phyloP scores from a whole-genome alignment of 441 rosid genomes.

The Adansonia rubrostipa region DNA sequence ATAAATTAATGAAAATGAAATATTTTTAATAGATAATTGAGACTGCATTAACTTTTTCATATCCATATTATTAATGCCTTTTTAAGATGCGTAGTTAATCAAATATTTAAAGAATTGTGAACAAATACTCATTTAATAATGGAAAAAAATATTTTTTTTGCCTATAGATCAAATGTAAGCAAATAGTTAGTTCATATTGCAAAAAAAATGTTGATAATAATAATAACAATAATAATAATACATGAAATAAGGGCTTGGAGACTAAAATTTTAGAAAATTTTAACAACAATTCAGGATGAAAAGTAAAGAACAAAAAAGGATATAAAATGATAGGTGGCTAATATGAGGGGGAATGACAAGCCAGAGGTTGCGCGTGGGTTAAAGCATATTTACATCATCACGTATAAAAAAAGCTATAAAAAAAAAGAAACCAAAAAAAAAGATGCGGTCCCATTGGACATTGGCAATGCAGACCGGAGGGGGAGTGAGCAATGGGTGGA shows the following conservation, averaged over 20 bases:
- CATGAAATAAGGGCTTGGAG: too few species aligned
- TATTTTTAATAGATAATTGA: background rate
- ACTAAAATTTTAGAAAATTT: too few species aligned
- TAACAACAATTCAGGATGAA: too few species aligned
- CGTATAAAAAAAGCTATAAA: too few species aligned
- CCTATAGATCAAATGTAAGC: background rate
- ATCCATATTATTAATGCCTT: background rate
- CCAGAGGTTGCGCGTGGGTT: background rate
- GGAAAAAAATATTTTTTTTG: too few species aligned
- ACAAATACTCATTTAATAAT: background rate
- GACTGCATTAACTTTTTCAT: background rate
- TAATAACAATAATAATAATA: too few species aligned
- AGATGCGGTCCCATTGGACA: constrained; percentile 38
- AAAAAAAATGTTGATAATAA: too few species aligned
- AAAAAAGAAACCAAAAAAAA: too few species aligned
- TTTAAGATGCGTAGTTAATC: background rate
- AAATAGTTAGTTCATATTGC: too few species aligned
- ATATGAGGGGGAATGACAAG: background rate
- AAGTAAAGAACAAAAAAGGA: too few species aligned
- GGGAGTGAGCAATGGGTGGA: constrained; percentile 33
- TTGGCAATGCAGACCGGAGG: background rate
- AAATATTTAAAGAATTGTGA: too few species aligned
- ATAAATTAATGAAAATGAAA: constrained; percentile 1
- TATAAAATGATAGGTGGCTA: background rate
- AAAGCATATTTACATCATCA: background rate